Conservation (phyloP, 352 stramenopile species). For the Thalassiosira mediterranea region DNA sequence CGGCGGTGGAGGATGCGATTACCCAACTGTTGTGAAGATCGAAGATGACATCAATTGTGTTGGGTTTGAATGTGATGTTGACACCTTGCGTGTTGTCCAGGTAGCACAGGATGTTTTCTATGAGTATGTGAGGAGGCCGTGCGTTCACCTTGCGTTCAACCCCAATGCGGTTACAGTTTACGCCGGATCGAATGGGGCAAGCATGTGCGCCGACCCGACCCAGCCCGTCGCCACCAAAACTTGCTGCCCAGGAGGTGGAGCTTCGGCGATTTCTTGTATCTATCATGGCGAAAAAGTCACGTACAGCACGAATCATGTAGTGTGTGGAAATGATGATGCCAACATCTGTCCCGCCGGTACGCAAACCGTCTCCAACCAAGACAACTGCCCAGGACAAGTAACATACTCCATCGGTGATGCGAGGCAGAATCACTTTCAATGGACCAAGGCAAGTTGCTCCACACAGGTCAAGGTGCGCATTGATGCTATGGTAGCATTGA, state of each 20-base stretch:
- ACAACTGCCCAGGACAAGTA: slow-evolving; percentile 20
- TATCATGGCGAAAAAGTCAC: slow-evolving; percentile 31
- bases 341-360: slow-evolving; percentile 19
- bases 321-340: slow-evolving; percentile 7
- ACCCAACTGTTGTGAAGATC: slow-evolving; percentile 35
- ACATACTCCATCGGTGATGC: slow-evolving; percentile 1
- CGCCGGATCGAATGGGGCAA: slow-evolving; percentile 1
- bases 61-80: slow-evolving; percentile 48
- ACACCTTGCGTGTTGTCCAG: slow-evolving; percentile 52
- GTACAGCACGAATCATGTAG: slow-evolving; percentile 12
- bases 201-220: slow-evolving; percentile 51
- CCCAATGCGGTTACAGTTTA: slow-evolving; percentile 11
- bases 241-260: slow-evolving; percentile 32
- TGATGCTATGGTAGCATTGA: slow-evolving; percentile 42
- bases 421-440: slow-evolving; percentile 39
- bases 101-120: slow-evolving; percentile 62
- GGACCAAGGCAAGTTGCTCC: slow-evolving; percentile 33
- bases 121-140: slow-evolving; percentile 47
- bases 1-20: slow-evolving; percentile 37
- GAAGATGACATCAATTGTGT: slow-evolving; percentile 28
- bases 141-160: slow-evolving; percentile 51
- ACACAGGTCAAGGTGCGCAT: slow-evolving; percentile 49
- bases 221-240: slow-evolving; percentile 37
- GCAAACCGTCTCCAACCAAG: background rate
- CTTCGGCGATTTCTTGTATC: slow-evolving; percentile 16